phyloP scores from a whole-genome alignment of 2,329 filamentous ascomycete genomes.

The Aureobasidium melanogenum region DNA sequence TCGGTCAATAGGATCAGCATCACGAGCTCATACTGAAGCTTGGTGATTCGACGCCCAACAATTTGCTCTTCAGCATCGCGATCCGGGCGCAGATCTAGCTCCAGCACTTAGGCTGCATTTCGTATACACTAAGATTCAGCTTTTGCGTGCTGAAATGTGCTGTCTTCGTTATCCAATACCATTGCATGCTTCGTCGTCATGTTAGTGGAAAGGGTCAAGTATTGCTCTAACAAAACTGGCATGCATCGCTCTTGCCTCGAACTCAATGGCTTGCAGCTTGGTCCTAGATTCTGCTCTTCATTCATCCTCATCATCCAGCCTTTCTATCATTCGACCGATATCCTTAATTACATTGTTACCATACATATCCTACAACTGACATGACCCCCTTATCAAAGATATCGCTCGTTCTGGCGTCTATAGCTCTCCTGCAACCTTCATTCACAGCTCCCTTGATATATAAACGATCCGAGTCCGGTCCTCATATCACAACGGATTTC shows the following conservation, averaged over 20 bases:
- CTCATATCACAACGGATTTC: slow-evolving; percentile 14
- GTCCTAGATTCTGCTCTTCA: background rate
- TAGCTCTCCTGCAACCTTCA: background rate
- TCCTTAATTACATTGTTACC: background rate
- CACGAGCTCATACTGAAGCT: background rate
- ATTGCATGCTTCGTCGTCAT: background rate
- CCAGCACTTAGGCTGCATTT: background rate
- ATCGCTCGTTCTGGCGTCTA: background rate
- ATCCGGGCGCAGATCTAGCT: background rate
- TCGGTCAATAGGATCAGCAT: background rate
- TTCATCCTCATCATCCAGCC: background rate
- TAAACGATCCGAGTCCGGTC: slow-evolving; percentile 11
- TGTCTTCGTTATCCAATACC: background rate
- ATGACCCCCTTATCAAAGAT: background rate
- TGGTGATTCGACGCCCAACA: background rate
- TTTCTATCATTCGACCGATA: background rate
- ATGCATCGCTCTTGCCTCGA: background rate
- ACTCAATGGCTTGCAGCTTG: too few relatives aligned
- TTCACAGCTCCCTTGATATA: background rate
- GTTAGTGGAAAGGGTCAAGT: background rate
- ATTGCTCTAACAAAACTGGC: background rate
- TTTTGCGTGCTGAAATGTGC: background rate
- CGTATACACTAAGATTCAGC: background rate
- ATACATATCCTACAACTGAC: background rate
- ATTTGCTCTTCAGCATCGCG: background rate